Conservation (phyloP, 1,139 yeast genomes). For the Diutina scorzettiae region DNA sequence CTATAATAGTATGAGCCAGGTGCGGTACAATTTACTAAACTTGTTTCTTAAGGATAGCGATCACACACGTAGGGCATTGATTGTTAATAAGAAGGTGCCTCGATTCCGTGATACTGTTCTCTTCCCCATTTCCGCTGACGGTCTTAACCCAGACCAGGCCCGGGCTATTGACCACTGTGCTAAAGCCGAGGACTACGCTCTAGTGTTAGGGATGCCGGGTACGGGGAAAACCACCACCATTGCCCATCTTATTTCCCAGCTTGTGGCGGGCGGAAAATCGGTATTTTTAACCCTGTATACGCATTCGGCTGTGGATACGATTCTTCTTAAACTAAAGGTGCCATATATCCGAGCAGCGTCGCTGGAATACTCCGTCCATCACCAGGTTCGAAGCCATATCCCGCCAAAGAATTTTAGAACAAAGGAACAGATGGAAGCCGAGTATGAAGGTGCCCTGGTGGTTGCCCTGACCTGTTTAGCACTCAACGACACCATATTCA, state of each 20-base stretch:
- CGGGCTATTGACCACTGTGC: constrained; percentile 56
- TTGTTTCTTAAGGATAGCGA: constrained; percentile 43
- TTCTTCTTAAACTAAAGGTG: constrained; percentile 54
- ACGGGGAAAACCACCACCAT: constrained; percentile 95
- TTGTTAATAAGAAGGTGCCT: constrained; percentile 46
- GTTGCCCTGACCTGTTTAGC: constrained; percentile 89
- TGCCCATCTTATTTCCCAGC: constrained; percentile 52
- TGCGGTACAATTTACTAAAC: constrained; percentile 64
- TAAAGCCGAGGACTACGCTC: constrained; percentile 59
- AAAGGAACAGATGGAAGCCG: not conserved
- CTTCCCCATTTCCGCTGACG: constrained; percentile 8
- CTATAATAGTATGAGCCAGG: constrained; percentile 62
- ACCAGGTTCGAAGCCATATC: constrained; percentile 27
- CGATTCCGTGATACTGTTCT: constrained; percentile 17
- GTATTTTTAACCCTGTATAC: constrained; percentile 81
- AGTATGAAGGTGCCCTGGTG: constrained; percentile 38
- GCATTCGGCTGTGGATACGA: constrained; percentile 92
- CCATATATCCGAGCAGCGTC: not conserved
- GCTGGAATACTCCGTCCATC: constrained; percentile 44
- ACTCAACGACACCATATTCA: constrained; percentile 50
- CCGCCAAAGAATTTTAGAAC: not conserved
- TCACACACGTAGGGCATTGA: constrained; percentile 33
- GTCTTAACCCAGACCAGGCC: constrained; percentile 57
- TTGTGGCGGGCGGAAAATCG: constrained; percentile 50
- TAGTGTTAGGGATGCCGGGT: constrained; percentile 96